Conservation (phyloP, 2,329 filamentous ascomycete genomes). For the Fusarium proliferatum region DNA sequence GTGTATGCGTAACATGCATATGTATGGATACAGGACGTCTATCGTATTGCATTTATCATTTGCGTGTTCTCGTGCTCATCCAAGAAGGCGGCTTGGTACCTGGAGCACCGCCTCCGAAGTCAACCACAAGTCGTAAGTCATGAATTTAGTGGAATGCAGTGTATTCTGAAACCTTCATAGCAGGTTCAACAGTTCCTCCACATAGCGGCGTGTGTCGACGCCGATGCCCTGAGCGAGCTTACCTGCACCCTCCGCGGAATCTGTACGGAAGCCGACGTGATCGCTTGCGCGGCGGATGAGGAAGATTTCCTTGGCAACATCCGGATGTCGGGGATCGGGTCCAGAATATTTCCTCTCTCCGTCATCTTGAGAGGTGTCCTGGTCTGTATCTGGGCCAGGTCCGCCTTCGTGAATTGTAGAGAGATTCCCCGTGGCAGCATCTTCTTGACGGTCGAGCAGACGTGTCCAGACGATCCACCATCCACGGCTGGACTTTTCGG, state of each 20-base stretch:
- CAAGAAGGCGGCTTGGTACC: not conserved
- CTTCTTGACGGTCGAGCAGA: conserved; percentile 55
- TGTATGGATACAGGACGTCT: not conserved
- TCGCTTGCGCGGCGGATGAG: conserved; percentile 70
- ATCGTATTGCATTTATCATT: not conserved
- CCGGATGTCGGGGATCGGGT: conserved; percentile 14
- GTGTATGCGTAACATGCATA: not conserved
- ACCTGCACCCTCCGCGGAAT: conserved; percentile 64
- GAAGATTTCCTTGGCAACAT: conserved; percentile 68
- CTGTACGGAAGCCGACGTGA: conserved; percentile 55
- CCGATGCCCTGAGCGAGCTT: conserved; percentile 78
- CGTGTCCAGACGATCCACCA: conserved; percentile 79
- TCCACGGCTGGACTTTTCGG: conserved; percentile 72
- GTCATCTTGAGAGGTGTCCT: conserved; percentile 6
- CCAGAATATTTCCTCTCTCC: conserved; percentile 26
- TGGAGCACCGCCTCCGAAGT: conserved; percentile 1
- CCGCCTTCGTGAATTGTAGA: conserved; percentile 45
- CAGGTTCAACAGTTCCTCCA: conserved; percentile 77
- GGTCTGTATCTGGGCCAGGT: conserved; percentile 21
- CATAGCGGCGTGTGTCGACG: conserved; percentile 79
- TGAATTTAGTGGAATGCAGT: conserved; percentile 17
- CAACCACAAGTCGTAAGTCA: conserved; percentile 9
- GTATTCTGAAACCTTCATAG: conserved; percentile 37
- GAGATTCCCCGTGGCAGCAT: conserved; percentile 28
- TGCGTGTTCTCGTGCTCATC: not conserved